These are phyloP conservation scores for Fusarium verticillioides DNA, from an alignment of 2,329 filamentous ascomycete species.

Conservation along the genomic window DNA sequence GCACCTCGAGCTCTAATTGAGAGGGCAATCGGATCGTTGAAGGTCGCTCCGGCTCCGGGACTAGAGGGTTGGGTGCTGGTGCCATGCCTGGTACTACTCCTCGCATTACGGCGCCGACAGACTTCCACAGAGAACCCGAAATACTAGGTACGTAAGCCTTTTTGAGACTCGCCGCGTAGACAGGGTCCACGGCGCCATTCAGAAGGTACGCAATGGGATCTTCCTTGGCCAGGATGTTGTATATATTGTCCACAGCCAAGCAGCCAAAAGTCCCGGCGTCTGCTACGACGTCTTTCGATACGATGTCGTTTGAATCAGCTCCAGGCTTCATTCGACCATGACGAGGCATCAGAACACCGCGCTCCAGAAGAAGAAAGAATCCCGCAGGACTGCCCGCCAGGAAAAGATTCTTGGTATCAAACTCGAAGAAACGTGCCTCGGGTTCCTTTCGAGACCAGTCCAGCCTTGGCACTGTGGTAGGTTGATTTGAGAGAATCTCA, in stretches of 20 bases:
- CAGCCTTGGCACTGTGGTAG: slow-evolving; percentile 71
- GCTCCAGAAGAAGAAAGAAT: slow-evolving; percentile 91
- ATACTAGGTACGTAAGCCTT: slow-evolving; percentile 82
- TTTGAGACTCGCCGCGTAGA: slow-evolving; percentile 81
- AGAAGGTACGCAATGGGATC: slow-evolving; percentile 89
- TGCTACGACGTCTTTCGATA: slow-evolving; percentile 73
- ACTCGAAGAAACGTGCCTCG: slow-evolving; percentile 78
- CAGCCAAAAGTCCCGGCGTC: slow-evolving; percentile 86
- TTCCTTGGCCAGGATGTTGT: slow-evolving; percentile 83
- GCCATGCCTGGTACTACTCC: slow-evolving; percentile 68
- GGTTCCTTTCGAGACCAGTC: slow-evolving; percentile 55
- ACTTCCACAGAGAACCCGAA: slow-evolving; percentile 71
- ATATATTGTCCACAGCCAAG: slow-evolving; percentile 93
- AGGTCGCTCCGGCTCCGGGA: slow-evolving; percentile 51
- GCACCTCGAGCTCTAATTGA: slow-evolving; percentile 90
- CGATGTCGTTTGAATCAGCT: slow-evolving; percentile 70
- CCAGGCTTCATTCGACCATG: slow-evolving; percentile 80
- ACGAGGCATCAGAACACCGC: slow-evolving; percentile 76
- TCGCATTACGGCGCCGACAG: slow-evolving; percentile 71
- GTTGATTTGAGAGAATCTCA: slow-evolving; percentile 90
- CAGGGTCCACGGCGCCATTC: slow-evolving; percentile 87
- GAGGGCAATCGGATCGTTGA: slow-evolving; percentile 63
- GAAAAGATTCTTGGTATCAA: slow-evolving; percentile 90
- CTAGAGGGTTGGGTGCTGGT: slow-evolving; percentile 45
- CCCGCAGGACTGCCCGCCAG: slow-evolving; percentile 89